A percentile compares a stretch with the other conserved stretches of the same genome.
Evolutionary conservation across 1,139 yeast genomes (phyloP).

Genomic region (Blastobotrys buckinghamii): DNA sequence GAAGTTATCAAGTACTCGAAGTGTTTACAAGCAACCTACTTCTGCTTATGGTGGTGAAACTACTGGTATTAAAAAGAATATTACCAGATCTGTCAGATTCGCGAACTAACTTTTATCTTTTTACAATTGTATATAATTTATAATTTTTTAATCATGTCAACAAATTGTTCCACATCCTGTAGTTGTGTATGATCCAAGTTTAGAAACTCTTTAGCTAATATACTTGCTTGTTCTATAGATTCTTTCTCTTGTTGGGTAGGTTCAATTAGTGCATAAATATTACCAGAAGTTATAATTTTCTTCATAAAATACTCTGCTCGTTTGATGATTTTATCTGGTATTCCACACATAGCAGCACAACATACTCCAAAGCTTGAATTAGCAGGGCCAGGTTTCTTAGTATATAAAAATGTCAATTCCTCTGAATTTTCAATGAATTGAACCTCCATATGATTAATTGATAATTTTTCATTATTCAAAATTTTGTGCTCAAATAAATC

Average conservation of each 20-base stretch:
- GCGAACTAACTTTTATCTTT: constrained; percentile 7
- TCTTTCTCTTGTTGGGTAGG: constrained; percentile 81
- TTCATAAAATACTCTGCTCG: background rate
- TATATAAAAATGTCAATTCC: constrained; percentile 82
- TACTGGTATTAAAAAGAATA: constrained; percentile 95
- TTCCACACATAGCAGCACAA: constrained; percentile 98
- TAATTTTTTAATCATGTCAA: background rate
- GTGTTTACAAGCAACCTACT: constrained; percentile 71
- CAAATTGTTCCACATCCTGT: background rate
- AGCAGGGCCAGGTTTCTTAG: constrained; percentile 82
- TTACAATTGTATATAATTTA: background rate
- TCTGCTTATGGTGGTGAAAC: constrained; percentile 91
- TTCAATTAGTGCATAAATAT: constrained; percentile 55
- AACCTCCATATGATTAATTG: constrained; percentile 84
- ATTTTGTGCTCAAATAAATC: constrained; percentile 66
- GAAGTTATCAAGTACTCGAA: constrained; percentile 86
- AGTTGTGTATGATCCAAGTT: background rate
- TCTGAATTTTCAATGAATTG: constrained; percentile 53
- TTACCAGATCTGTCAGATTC: constrained; percentile 80
- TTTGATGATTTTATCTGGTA: constrained; percentile 26
- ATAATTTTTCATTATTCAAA: constrained; percentile 55
- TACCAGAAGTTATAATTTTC: background rate
- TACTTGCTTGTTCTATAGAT: constrained; percentile 73
- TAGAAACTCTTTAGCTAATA: background rate
- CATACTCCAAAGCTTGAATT: constrained; percentile 98